Evolutionary conservation across 305 asterid species (phyloP), one percentile per base, ranked within the genome.

Genomic region (Solanum aculeatissimum): DNA sequence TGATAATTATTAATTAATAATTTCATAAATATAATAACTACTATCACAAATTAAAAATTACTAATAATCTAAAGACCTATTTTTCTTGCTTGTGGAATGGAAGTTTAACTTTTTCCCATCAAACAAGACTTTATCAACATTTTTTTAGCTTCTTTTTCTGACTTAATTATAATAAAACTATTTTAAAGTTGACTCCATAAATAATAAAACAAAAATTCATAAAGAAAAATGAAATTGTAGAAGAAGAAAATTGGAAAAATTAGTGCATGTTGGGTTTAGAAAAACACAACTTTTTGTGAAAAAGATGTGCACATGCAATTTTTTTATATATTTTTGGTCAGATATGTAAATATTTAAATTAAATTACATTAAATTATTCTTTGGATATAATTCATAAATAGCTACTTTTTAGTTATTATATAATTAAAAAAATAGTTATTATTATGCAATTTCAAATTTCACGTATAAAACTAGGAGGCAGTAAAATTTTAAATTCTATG

Each of bases 111-210:
- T 83, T 60, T 87, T 68, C 74, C 47, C 9, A 45, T 78, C 72
- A 27, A 84, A 49, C 43, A 65, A 49, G 85, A 86, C 70, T 82
- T 86, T 58, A 38, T 58, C 81, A 45, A 60, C 51, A 57, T 38
- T 25, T 63, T 23, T 23, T 19, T n/a, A 14, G 88, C 90, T 55
- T 79, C 89, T 82, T 88, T 88, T 84, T 77, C 84, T 86, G 87
- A 86, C 90, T 69, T 69, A 84, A 1, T 74, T 40, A 47, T 60
- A 75, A n/a, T 16, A 15, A 71, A 78, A 21, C n/a, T 21, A 11
- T 80, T 70, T 35, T 49, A 35, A 11, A 65, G 6, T 74, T 84
- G 84, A 75, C 78, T 84, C n/a, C n/a, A 10, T 58, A 51, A 79
- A 23, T 79, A 79, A 51, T 25, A 18, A 66, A 77, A 75, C 53